Base-by-base conservation (phyloP, 352 stramenopile species). In the Pythium coloratum region DNA sequence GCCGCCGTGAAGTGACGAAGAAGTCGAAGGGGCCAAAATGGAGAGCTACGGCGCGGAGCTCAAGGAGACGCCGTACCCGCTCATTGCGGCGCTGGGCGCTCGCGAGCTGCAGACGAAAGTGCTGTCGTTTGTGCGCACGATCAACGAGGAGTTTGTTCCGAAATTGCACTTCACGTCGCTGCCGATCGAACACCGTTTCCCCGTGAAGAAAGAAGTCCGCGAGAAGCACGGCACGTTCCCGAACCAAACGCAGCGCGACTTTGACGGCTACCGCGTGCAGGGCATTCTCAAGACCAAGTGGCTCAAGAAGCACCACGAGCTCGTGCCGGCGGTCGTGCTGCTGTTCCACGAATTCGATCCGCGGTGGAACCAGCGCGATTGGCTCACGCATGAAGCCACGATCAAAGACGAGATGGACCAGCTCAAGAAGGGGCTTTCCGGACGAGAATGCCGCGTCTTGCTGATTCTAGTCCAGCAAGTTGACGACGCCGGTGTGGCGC, bases 281-380 rank as follows among this genome's bases (percentile, higher is more conserved):
- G 88, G 88, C 9, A 73, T 96, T 14, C 71, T 95, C 55, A 96
- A 96, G 65, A 70, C 79, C 24, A 73, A 77, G 33, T 96, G 88
- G 88, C 68, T 96, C 50, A 94, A 94, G 76, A 96, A 96, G 58
- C 86, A 95, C 65, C 88, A 94, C 60, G 85, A 94, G 67, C 55
- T 89, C 6, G 66, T 96, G 34, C 88, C 88, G 9, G 86, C 86
- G 0, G 86, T 92, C 13, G 82, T 92, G 49, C 69, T 96, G 57
- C 76, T 94, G 34, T 93, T 95, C 61, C 82, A 95, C 50, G 88
- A 92, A 63, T 95, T 92, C 56, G 86, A 96, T 57, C 88, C 88
- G 55, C 76, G 85, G 3, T 90, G 85, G 79, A 88, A 72, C 36
- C 73, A 71, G 18, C 75, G 78, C 53, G 85, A 95, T 44, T 96